A percentile compares a stretch with the other conserved stretches of the same genome.
phyloP scores from a whole-genome alignment of 331 rosid genomes.

The Malus hybrid region DNA sequence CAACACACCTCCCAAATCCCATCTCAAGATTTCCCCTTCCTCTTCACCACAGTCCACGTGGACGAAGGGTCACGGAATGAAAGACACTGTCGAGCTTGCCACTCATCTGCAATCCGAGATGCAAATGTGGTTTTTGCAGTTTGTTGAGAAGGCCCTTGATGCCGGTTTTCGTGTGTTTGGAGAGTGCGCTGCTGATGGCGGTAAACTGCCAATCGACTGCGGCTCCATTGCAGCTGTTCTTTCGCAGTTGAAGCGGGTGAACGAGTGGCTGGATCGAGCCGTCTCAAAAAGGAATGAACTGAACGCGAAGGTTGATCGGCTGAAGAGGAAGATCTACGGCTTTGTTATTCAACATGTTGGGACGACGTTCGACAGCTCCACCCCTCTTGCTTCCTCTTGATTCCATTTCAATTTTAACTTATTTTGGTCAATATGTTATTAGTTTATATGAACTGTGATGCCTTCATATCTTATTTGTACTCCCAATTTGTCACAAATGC shows the following conservation, averaged over 20 bases:
- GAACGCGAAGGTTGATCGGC: conserved; percentile 50
- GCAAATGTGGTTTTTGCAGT: conserved; percentile 80
- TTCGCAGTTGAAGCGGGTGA: conserved; percentile 81
- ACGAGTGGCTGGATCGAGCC: conserved; percentile 75
- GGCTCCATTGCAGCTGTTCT: conserved; percentile 77
- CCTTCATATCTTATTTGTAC: too few relatives aligned
- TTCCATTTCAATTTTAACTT: neutral
- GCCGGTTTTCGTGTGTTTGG: conserved; percentile 87
- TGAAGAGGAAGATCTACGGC: conserved; percentile 87
- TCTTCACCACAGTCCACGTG: conserved; percentile 35
- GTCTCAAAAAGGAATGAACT: conserved; percentile 47
- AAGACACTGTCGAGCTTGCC: conserved; percentile 58
- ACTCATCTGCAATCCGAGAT: conserved; percentile 53
- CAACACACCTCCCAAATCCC: conserved; percentile 26
- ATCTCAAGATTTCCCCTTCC: conserved; percentile 24
- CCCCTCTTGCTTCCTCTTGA: conserved; percentile 43
- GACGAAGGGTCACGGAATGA: conserved; percentile 68
- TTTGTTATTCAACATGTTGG: conserved; percentile 95
- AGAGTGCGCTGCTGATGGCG: conserved; percentile 33
- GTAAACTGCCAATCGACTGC: conserved; percentile 60
- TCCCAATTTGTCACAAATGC: too few relatives aligned
- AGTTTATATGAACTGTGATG: too few relatives aligned
- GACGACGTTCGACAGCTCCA: conserved; percentile 51
- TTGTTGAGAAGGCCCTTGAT: conserved; percentile 80
- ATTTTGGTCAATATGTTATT: neutral